These are phyloP conservation scores for Ophiostoma piceae DNA, from an alignment of 2,329 filamentous ascomycete genomes.

Conservation along the genomic window DNA sequence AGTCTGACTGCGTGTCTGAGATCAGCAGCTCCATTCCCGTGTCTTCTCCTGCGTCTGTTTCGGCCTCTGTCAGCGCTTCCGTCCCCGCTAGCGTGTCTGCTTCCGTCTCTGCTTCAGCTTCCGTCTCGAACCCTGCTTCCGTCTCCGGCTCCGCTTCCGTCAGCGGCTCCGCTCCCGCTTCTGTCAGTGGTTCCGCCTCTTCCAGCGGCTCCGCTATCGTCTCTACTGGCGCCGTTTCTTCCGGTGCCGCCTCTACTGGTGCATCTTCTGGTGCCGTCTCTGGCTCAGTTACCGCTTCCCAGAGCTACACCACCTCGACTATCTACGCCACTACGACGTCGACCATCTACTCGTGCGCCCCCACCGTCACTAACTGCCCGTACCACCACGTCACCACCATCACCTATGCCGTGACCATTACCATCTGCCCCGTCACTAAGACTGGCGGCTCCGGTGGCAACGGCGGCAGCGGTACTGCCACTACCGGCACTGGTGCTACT, in stretches of 20 bases:
- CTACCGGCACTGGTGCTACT: background rate
- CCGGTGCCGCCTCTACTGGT: background rate
- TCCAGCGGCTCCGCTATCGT: background rate
- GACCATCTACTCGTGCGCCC: conserved; percentile 32
- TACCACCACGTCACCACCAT: conserved; percentile 29
- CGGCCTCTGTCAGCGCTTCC: background rate
- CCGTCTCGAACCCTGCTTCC: background rate
- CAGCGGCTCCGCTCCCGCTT: background rate
- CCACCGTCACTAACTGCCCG: conserved; percentile 32
- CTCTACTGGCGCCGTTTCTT: background rate
- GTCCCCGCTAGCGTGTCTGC: background rate
- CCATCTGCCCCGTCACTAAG: conserved; percentile 39
- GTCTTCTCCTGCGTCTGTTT: background rate
- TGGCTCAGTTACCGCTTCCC: background rate
- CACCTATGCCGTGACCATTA: conserved; percentile 35
- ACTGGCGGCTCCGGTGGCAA: background rate
- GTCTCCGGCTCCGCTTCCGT: background rate
- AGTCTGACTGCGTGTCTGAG: background rate
- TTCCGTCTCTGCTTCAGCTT: background rate
- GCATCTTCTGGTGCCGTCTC: background rate
- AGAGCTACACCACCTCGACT: conserved; percentile 17
- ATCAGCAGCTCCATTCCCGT: background rate
- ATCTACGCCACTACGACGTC: conserved; percentile 24
- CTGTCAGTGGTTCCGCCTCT: background rate
- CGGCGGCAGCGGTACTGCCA: background rate